Evolutionary conservation across 495 filamentous ascomycete species (phyloP).

Genomic region (Talaromyces ruber): DNA sequence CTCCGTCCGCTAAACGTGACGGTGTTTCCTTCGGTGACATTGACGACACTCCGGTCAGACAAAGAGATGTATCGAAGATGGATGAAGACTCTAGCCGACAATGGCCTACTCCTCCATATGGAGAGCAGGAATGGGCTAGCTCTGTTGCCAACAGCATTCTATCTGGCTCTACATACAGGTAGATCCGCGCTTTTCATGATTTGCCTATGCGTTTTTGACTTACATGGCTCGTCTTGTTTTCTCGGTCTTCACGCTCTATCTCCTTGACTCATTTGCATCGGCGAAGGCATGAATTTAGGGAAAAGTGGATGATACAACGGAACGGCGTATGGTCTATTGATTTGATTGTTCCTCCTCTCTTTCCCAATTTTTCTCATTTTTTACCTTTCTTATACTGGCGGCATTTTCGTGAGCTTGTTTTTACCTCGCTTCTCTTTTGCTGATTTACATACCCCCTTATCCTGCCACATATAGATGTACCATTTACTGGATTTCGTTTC

Average conservation of each 20-base stretch:
- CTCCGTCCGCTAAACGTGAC: slow-evolving; percentile 76
- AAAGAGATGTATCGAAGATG: slow-evolving; percentile 48
- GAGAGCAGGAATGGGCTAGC: slow-evolving; percentile 83
- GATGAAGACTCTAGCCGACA: slow-evolving; percentile 52
- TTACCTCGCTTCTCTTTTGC: slow-evolving; percentile 10
- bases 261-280: not conserved
- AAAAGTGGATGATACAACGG: not conserved
- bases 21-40: slow-evolving; percentile 59
- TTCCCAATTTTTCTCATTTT: not conserved
- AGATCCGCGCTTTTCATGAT: slow-evolving; percentile 8
- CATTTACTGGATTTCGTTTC: not conserved
- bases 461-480: slow-evolving; percentile 7
- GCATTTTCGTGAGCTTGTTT: slow-evolving; percentile 22
- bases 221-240: not conserved
- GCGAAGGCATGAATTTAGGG: not conserved
- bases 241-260: not conserved
- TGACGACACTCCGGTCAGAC: slow-evolving; percentile 37
- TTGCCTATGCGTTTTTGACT: not conserved
- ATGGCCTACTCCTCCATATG: slow-evolving; percentile 95
- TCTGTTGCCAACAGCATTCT: slow-evolving; percentile 71
- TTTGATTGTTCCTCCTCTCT: slow-evolving; percentile 14
- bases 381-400: slow-evolving; percentile 11
- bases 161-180: slow-evolving; percentile 45
- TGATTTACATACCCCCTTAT: slow-evolving; percentile 15
- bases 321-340: slow-evolving; percentile 6